phyloP scores from a whole-genome alignment of 2,329 filamentous ascomycete genomes.

The Teratosphaeria pseudoeucalypti region DNA sequence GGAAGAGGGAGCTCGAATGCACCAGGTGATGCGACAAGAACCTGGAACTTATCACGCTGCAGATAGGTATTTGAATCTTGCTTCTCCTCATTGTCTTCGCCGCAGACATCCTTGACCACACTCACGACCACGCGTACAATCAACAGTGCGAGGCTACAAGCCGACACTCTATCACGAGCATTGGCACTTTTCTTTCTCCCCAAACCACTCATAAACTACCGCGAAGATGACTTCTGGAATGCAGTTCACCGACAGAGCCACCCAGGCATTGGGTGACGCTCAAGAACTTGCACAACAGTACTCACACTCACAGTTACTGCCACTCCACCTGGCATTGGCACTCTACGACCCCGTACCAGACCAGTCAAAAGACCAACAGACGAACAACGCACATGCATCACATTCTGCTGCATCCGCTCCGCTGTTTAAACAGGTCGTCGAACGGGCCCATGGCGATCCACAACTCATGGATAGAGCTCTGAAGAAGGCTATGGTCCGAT shows the following conservation, averaged over 20 bases:
- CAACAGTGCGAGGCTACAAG: background rate
- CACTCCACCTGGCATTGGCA: conserved; percentile 77
- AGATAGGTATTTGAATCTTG: background rate
- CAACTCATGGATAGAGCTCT: conserved; percentile 80
- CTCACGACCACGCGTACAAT: background rate
- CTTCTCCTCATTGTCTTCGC: background rate
- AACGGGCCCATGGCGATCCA: conserved; percentile 84
- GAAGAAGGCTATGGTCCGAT: conserved; percentile 81
- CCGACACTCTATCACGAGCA: background rate
- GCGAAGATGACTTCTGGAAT: conserved; percentile 61
- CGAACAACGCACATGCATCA: conserved; percentile 49
- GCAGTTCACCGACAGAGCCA: conserved; percentile 89
- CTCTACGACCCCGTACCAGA: conserved; percentile 67
- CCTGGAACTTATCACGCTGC: background rate
- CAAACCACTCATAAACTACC: background rate
- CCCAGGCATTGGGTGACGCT: conserved; percentile 80
- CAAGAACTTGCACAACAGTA: conserved; percentile 83
- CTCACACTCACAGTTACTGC: conserved; percentile 79
- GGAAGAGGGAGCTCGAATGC: background rate
- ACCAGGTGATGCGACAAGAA: background rate
- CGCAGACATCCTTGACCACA: background rate
- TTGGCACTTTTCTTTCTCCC: background rate
- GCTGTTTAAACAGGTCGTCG: conserved; percentile 90
- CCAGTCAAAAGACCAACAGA: conserved; percentile 67
- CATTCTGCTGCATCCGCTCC: conserved; percentile 54